These are phyloP conservation scores for Coniferiporia weirii DNA, from an alignment of 1,284 basidiomycete genomes.

Conservation along the genomic window DNA sequence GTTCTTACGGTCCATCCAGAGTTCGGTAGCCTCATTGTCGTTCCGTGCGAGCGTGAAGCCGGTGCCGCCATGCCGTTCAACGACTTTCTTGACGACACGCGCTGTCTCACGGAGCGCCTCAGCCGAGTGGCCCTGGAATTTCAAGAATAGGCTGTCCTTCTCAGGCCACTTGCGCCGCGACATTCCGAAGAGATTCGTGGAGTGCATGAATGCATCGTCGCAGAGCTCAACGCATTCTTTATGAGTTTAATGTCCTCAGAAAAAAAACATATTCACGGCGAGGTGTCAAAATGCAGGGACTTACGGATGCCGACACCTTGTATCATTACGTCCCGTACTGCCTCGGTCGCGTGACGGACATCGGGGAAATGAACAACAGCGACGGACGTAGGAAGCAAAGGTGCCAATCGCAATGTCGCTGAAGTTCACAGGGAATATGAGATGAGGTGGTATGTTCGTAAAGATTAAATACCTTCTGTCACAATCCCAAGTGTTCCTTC, in stretches of 20 bases:
- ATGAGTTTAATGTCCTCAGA: neutral
- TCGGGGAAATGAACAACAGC: conserved; percentile 67
- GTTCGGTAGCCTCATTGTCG: conserved; percentile 63
- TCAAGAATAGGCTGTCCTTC: conserved; percentile 79
- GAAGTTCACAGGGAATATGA: neutral
- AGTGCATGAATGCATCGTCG: conserved; percentile 66
- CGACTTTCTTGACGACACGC: conserved; percentile 50
- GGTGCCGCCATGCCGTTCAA: conserved; percentile 61
- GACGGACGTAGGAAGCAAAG: conserved; percentile 72
- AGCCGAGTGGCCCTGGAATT: conserved; percentile 72
- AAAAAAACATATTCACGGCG: neutral
- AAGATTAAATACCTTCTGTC: conserved; percentile 61
- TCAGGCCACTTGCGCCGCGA: conserved; percentile 59
- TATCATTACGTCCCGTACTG: conserved; percentile 72
- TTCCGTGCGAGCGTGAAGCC: conserved; percentile 66
- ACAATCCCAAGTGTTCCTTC: conserved; percentile 94
- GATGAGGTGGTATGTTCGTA: neutral
- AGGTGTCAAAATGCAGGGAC: conserved; percentile 23
- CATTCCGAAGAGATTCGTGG: conserved; percentile 61
- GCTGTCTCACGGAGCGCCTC: conserved; percentile 62
- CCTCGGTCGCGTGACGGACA: conserved; percentile 62
- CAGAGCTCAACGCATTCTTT: conserved; percentile 75
- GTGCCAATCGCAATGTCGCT: conserved; percentile 79
- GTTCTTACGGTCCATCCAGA: conserved; percentile 88
- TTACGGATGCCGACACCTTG: conserved; percentile 66